Evolutionary conservation across 1,139 yeast species (phyloP), one percentile per base, ranked within the genome.

Genomic region (Suhomyces guaymorum): DNA sequence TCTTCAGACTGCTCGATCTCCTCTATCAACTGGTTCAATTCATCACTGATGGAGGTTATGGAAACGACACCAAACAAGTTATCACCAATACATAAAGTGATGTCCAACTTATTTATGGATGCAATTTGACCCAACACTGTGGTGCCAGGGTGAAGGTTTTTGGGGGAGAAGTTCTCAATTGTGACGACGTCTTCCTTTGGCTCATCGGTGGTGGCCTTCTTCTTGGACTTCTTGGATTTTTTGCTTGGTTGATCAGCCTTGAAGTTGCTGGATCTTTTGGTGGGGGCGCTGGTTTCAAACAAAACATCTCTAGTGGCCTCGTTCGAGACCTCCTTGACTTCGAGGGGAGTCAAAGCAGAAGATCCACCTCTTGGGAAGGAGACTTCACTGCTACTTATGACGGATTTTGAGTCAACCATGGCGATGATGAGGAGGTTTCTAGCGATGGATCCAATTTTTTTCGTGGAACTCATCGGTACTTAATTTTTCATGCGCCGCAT

Each of bases 301-400:
- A 87, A 67, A 17, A 86, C 95, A 66, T 92, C 98, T 48, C 77
- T 77, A 20, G 90, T 81, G 28, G 94, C 98, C 59, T 92, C 96
- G 54, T 88, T 89, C 25, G 96, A 82, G 36, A 90, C 94, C 56
- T 89, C 95, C 58, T 89, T 89, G 49, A 88, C 80, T 63, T 92
- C 99, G 47, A 92, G 66, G 4, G 98, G 90, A 3, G 96, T 79
- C 57, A 90, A 73, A 12, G 81, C 87, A 15, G 90, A 76, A 8
- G 85, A 78, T 37, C 97, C 97, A 51, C 98, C 98, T 78, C 99
- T 82, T 32, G 98, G 98, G 56, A 92, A 92, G 13, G 95, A 78
- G 35, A 80, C 75, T 46, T 85, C 94, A 44, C 70, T 75, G 42
- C 67, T 66, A 40, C 63, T 65, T 38, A 68, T 44, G 29, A 32